Base-by-base conservation (phyloP, 2,329 filamentous ascomycete genomes). In the Aspergillus sp. region DNA sequence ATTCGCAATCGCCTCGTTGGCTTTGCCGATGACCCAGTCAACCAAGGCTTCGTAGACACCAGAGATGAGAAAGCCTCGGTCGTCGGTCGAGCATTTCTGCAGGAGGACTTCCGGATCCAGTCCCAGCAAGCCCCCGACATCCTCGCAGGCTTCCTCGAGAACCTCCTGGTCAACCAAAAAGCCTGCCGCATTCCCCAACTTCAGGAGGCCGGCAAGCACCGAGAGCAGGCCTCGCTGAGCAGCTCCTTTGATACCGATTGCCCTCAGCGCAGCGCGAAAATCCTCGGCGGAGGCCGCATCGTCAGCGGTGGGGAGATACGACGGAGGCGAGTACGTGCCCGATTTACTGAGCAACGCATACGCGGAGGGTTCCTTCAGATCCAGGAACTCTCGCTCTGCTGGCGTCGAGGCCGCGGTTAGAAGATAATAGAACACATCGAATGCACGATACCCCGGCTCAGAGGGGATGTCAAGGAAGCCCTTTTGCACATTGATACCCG, bases 391-490 rank as follows among this genome's bases (percentile, higher is more conserved):
- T 57, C 92, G 84, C 78, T 99, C 95, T 1, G 92, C 89, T 4
- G 90, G 87, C 1, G 91, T 95, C 0, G 95, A 96, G 0, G 91
- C 90, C n/a, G 90, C 92, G 0, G 93, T 96, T 47, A 98, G 83
- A 0, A 99, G 86, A 70, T 97, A 98, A 79, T 99, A 98, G 73
- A 99, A 98, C 53, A 96, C 95, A 71, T 99, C 94, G 68, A 99
- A 99, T 3, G 94, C 95, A 63, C 95, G 88, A 75, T 92, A 92
- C 12, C 95, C 95, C 6, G 87, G 72, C 71, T 96, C 87, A 0
- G 87, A 77, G 0, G 95, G 91, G 16, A 99, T 86, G 58, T 90
- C 87, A 16, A 97, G 81, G 11, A 99, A 81, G 47, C 94, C 95
- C 63, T 87, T 87, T 20, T 83, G 78, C 0, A 92, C 95, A 72